These are phyloP conservation scores for Ustilago lituana DNA, from an alignment of 1,284 basidiomycete genomes.

Conservation along the genomic window DNA sequence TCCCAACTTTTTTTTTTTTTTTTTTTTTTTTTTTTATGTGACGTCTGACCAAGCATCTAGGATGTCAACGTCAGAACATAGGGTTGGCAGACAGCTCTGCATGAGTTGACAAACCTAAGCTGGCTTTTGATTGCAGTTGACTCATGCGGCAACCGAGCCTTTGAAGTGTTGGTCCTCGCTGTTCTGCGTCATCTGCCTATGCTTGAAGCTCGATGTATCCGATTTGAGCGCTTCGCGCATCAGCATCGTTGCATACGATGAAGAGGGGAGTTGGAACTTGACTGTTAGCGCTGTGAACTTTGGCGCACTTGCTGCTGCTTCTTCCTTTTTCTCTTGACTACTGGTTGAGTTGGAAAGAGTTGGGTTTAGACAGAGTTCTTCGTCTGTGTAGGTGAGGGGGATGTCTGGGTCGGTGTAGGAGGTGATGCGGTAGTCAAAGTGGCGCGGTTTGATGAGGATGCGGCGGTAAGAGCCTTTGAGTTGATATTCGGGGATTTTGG, in stretches of 20 bases:
- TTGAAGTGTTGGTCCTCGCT: slow-evolving; percentile 54
- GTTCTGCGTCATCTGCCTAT: slow-evolving; percentile 48
- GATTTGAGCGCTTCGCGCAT: slow-evolving; percentile 63
- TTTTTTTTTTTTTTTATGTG: neutral
- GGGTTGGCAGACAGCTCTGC: no score
- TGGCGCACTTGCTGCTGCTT: neutral
- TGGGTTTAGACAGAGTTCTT: slow-evolving; percentile 76
- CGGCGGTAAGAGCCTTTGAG: slow-evolving; percentile 91
- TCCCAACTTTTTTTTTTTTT: neutral
- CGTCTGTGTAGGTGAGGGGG: slow-evolving; percentile 89
- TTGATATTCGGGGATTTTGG: slow-evolving; percentile 79
- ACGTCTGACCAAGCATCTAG: neutral
- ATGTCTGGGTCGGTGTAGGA: slow-evolving; percentile 93
- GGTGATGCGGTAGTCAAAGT: slow-evolving; percentile 81
- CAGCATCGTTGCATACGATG: slow-evolving; percentile 65
- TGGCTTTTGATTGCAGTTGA: no score
- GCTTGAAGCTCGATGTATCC: slow-evolving; percentile 58
- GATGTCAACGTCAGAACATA: no score
- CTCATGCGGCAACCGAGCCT: no score
- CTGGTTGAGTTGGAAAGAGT: neutral
- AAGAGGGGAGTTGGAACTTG: slow-evolving; percentile 57
- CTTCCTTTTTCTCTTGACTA: neutral
- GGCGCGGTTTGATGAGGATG: slow-evolving; percentile 83
- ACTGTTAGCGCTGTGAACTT: slow-evolving; percentile 59
- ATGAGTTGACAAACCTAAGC: no score